Conservation (phyloP, 2,329 filamentous ascomycete species). For the Neobulgaria alba region DNA sequence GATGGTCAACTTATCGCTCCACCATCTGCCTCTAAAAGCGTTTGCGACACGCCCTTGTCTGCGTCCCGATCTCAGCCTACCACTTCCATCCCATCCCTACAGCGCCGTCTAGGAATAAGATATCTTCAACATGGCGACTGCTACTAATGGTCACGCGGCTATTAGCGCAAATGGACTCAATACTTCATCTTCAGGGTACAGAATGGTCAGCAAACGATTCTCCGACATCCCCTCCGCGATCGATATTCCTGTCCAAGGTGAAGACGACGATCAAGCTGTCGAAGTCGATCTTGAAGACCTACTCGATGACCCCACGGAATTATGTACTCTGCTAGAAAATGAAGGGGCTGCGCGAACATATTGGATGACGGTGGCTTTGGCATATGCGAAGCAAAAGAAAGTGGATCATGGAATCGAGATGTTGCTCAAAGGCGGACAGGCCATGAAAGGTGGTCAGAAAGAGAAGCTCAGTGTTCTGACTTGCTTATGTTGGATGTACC, state of each 20-base stretch:
- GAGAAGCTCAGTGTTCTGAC: constrained; percentile 60
- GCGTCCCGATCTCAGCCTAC: constrained; percentile 3
- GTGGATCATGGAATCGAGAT: constrained; percentile 75
- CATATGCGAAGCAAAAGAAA: constrained; percentile 93
- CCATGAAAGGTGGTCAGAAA: constrained; percentile 50
- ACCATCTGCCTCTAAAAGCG: constrained; percentile 11
- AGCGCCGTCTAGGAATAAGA: not conserved
- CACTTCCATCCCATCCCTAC: not conserved
- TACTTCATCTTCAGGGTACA: constrained; percentile 12
- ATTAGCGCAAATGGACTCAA: constrained; percentile 22
- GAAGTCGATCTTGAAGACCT: constrained; percentile 90
- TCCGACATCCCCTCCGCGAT: constrained; percentile 57
- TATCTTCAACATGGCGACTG: constrained; percentile 22
- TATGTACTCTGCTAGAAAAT: constrained; percentile 91
- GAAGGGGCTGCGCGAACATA: constrained; percentile 85
- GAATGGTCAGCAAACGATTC: constrained; percentile 39
- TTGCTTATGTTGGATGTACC: constrained; percentile 62
- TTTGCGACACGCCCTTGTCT: constrained; percentile 5
- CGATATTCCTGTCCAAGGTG: constrained; percentile 56
- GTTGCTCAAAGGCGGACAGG: constrained; percentile 55
- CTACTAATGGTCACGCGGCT: constrained; percentile 19
- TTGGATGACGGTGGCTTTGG: constrained; percentile 96
- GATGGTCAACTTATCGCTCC: constrained; percentile 8
- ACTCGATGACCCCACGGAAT: constrained; percentile 86
- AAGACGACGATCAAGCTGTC: constrained; percentile 63